Conservation (phyloP, 2,329 filamentous ascomycete species). For the Capronia epimyces region DNA sequence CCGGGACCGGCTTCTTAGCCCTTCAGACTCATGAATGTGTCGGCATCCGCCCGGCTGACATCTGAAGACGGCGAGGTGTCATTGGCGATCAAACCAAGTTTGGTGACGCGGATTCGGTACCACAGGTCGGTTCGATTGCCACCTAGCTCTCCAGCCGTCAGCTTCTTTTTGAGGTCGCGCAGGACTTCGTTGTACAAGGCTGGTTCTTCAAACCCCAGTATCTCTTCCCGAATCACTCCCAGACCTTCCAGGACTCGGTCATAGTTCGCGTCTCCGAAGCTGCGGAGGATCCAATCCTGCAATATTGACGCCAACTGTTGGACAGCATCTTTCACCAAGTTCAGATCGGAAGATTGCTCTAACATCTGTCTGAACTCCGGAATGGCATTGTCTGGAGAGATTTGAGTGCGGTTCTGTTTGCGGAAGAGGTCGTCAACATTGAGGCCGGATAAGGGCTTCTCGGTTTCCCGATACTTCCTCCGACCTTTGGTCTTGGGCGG, state of each 20-base stretch:
- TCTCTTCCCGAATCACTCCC: slow-evolving; percentile 69
- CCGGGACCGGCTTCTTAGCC: neutral
- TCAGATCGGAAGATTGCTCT: slow-evolving; percentile 53
- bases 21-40: slow-evolving; percentile 15
- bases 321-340: slow-evolving; percentile 60
- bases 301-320: slow-evolving; percentile 72
- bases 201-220: slow-evolving; percentile 70
- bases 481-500: slow-evolving; percentile 72
- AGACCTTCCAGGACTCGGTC: slow-evolving; percentile 69
- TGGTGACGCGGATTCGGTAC: slow-evolving; percentile 63
- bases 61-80: slow-evolving; percentile 8
- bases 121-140: slow-evolving; percentile 79
- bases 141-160: slow-evolving; percentile 64
- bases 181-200: slow-evolving; percentile 71
- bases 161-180: slow-evolving; percentile 62
- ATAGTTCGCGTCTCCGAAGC: slow-evolving; percentile 71
- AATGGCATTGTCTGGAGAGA: slow-evolving; percentile 68
- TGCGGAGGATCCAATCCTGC: slow-evolving; percentile 61
- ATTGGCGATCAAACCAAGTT: slow-evolving; percentile 61
- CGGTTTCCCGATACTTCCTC: slow-evolving; percentile 59
- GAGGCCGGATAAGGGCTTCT: slow-evolving; percentile 83
- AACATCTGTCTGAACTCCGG: slow-evolving; percentile 86
- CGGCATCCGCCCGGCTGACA: slow-evolving; percentile 11
- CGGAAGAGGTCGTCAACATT: slow-evolving; percentile 78
- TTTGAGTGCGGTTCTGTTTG: slow-evolving; percentile 48